Base-by-base conservation (phyloP, 139 green algal species). In the Edaphochlamys debaryana region DNA sequence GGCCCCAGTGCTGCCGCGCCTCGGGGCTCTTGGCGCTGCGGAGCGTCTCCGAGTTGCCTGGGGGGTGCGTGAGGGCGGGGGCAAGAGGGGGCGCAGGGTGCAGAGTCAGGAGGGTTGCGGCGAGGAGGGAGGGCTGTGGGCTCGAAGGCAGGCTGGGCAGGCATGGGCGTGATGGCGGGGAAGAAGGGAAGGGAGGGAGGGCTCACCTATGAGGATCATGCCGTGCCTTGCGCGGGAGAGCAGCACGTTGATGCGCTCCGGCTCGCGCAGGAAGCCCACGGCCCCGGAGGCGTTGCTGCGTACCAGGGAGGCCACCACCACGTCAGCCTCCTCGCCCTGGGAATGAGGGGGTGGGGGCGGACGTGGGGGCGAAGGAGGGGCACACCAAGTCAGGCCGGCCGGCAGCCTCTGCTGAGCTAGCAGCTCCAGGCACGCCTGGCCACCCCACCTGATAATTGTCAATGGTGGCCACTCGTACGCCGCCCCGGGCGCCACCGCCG, bases 231-330 rank as follows among this genome's bases (percentile, higher is more conserved):
- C 93, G 27, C 94, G 90, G 9, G 92, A 96, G 29, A 97, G 78
- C 89, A 96, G 64, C 69, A 98, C 95, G 77, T 97, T 97, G 86
- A 93, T 89, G 75, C 94, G 89, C 86, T 98, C 93, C 3, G 88
- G 84, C 66, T 90, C 87, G 22, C 82, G 82, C 30, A 97, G 77
- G 80, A 97, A 97, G 32, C 94, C 94, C 38, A 95, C 87, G 52
- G 54, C 89, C 50, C 94, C 91, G 25, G 88, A 40, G 52, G 62
- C 85, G 82, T 96, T 96, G 89, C 90, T 94, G 79, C 94, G 89
- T 22, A 95, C 92, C 58, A 96, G 88, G 22, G 89, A 94, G 0
- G 89, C 70, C n/a, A 96, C 90, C 36, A 96, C 79, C 38, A 97
- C 70, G 40, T 92, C 90, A 41, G 88, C 82, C 67, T 97, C 91